A percentile compares a stretch with the other conserved stretches of the same genome.
Conservation (phyloP, 192 early-diverging fungal species). For the Anaeromyces robustus region DNA sequence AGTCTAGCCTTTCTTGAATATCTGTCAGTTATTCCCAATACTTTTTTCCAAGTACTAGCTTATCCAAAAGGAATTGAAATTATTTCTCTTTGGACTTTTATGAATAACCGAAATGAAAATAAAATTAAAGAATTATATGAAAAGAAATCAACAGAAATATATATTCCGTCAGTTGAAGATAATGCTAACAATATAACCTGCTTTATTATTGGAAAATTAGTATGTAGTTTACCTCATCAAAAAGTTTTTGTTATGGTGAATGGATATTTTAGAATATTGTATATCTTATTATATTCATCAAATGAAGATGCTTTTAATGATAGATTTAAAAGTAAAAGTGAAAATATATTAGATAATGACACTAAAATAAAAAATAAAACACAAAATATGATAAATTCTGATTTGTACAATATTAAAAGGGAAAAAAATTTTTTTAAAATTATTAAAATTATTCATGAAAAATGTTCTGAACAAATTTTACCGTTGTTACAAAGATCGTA, state of each 20-base stretch:
- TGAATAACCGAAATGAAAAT: neutral
- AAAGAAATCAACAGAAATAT: neutral
- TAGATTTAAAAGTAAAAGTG: neutral
- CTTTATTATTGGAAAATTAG: neutral
- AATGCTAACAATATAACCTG: neutral
- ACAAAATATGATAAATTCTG: no score
- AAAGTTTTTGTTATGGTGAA: neutral
- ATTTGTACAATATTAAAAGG: neutral
- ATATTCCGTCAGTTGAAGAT: neutral
- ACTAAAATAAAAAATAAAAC: no score
- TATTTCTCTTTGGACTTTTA: neutral
- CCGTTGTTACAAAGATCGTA: neutral
- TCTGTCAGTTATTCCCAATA: neutral
- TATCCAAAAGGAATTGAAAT: neutral
- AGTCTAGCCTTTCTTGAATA: neutral
- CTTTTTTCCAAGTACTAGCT: neutral
- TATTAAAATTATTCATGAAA: neutral
- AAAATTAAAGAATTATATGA: neutral
- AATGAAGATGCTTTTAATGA: neutral
- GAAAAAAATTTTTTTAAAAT: neutral
- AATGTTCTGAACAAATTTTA: neutral
- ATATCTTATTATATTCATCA: neutral
- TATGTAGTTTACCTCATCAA: neutral
- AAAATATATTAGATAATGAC: neutral
- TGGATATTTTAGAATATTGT: neutral